Evolutionary conservation across 345 rosid genomes (phyloP), one percentile per base, ranked within the genome.

Genomic region (Lenwebbia sp.): DNA sequence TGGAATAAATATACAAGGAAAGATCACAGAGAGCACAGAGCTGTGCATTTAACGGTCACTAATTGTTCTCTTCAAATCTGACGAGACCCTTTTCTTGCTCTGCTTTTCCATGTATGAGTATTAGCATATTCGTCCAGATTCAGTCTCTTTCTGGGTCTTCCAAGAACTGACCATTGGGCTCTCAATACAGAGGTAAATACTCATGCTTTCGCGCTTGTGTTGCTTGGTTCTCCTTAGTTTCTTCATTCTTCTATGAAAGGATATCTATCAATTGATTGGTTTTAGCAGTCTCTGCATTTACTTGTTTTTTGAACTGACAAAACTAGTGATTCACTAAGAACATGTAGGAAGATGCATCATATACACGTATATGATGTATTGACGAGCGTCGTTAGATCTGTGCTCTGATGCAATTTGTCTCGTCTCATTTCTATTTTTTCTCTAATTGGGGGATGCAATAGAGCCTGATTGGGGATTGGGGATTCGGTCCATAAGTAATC

Each of bases 401-500:
- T 84, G 84, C 76, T 81, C 37, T 57, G 33, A 11, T 47, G 60
- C 49, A 50, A 40, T 47, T 86, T 40, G 17, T 56, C 37, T 49
- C 51, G 50, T 86, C 82, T 50, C 84, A 84, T 55, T 50, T 75
- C n/a, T 58, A 14, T 33, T 70, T 22, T 70, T 70, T 37, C 17
- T 37, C 25, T 19, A 22, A 4, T 70, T 19, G 78, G 25, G 47
- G 41, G 22, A 70, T 70, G 78, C 78, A 70, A 37, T 28, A 84
- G 82, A 49, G 86, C 86, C 86, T 55, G 84, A 55, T 62, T 50
- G 83, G 84, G 58, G 84, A 47, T 51, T 87, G 51, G 53, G 86
- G 25, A 53, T 53, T 37, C 9, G 40, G 62, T 49, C 70, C 65
- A n/a, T 78, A 57, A 28, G 88, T 84, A 8, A 13, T 83, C 86